Percentiles rank a stretch among this genome's conserved stretches.
Evolutionary conservation across 169 alveolate genomes (phyloP).

Genomic region (Plasmodium adleri): DNA sequence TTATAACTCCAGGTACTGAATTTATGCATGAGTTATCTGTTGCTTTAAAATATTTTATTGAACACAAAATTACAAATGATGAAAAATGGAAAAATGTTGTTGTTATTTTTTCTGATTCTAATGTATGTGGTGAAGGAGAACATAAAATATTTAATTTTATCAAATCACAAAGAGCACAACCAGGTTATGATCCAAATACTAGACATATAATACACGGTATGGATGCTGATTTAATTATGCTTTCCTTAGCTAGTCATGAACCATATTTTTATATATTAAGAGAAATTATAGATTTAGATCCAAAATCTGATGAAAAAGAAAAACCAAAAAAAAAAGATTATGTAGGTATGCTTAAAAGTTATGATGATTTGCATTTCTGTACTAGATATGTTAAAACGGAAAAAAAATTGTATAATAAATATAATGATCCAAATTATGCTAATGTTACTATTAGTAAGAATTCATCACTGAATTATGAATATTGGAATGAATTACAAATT

Average conservation of each 20-base stretch:
- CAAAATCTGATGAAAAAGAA: slow-evolving; percentile 44
- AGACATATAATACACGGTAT: slow-evolving; percentile 99
- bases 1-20: slow-evolving; percentile 99
- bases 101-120: slow-evolving; percentile 97
- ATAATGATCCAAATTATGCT: slow-evolving; percentile 74
- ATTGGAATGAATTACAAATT: slow-evolving; percentile 89
- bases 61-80: slow-evolving; percentile 91
- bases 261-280: slow-evolving; percentile 94
- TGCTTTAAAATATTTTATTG: slow-evolving; percentile 88
- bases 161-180: slow-evolving; percentile 88
- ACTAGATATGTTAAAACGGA: neutral
- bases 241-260: slow-evolving; percentile 97
- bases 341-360: slow-evolving; percentile 67
- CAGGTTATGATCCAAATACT: slow-evolving; percentile 92
- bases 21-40: slow-evolving; percentile 95
- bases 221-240: slow-evolving; percentile 99
- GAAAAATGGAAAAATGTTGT: slow-evolving; percentile 93
- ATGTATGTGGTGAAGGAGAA: slow-evolving; percentile 99
- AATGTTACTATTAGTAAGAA: slow-evolving; percentile 19
- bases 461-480: slow-evolving; percentile 26
- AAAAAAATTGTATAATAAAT: slow-evolving; percentile 31
- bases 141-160: slow-evolving; percentile 98
- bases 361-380: slow-evolving; percentile 79
- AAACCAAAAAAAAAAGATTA: slow-evolving; percentile 38
- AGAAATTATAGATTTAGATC: slow-evolving; percentile 91